Percentiles rank a stretch among this genome's conserved stretches.
These are phyloP conservation scores for Sordariomycetes sp. DNA, from an alignment of 2,329 filamentous ascomycete genomes.

Conservation along the genomic window DNA sequence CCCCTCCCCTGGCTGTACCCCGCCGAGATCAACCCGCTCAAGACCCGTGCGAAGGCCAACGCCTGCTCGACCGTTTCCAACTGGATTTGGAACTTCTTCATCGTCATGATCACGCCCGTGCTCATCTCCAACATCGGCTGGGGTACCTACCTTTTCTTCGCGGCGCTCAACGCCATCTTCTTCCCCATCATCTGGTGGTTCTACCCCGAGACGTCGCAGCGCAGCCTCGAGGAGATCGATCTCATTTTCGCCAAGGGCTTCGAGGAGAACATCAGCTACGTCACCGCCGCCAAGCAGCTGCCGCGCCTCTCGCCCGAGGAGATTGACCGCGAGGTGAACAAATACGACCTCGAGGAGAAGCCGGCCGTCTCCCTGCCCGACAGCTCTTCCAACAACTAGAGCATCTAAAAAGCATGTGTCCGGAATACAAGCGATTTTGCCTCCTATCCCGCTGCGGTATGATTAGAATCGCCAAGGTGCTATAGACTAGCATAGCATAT, in stretches of 20 bases:
- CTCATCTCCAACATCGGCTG: constrained; percentile 43
- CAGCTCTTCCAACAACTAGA: not conserved
- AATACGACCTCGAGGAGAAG: not conserved
- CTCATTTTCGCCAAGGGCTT: constrained; percentile 36
- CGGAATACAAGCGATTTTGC: no score
- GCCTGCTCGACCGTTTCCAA: constrained; percentile 47
- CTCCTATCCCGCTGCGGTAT: no score
- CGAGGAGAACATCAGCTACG: constrained; percentile 45
- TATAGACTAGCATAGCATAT: no score
- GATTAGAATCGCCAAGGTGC: no score
- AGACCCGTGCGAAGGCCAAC: constrained; percentile 48
- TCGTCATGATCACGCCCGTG: constrained; percentile 69
- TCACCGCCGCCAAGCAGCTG: constrained; percentile 41
- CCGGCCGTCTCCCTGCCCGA: not conserved
- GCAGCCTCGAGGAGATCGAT: constrained; percentile 50
- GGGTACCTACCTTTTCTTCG: constrained; percentile 47
- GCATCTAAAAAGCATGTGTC: no score
- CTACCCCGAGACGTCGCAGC: constrained; percentile 30
- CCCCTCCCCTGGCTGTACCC: constrained; percentile 53
- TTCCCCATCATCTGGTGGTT: constrained; percentile 31
- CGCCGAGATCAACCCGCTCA: constrained; percentile 50
- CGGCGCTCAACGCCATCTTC: constrained; percentile 26
- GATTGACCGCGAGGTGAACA: constrained; percentile 30
- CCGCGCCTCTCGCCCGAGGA: constrained; percentile 36
- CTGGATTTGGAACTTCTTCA: constrained; percentile 63